Percentiles rank a stretch among this genome's conserved stretches.
Conservation (phyloP, 2,329 filamentous ascomycete genomes). For the Cladosporium sp. region DNA sequence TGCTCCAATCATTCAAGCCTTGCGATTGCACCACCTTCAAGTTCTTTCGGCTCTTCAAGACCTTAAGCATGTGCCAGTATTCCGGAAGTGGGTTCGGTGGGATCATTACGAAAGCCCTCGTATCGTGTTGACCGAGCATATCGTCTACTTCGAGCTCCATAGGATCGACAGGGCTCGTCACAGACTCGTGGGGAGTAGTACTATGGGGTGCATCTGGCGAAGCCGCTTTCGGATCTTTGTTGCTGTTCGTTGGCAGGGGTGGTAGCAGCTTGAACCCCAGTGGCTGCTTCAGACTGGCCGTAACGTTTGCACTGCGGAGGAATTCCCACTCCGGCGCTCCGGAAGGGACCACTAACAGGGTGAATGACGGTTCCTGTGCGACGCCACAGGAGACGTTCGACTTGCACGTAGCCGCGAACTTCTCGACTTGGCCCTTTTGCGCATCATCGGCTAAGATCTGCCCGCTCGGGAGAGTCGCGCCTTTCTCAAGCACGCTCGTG, state of each 20-base stretch:
- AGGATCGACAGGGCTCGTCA: too few relatives aligned
- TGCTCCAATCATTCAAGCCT: too few relatives aligned
- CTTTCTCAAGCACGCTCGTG: not conserved
- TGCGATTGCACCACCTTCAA: too few relatives aligned
- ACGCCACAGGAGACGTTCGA: slow-evolving; percentile 18
- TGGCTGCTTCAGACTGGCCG: not conserved
- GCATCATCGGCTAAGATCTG: slow-evolving; percentile 6
- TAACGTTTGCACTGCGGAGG: slow-evolving; percentile 12
- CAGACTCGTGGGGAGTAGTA: too few relatives aligned
- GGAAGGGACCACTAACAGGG: slow-evolving; percentile 23
- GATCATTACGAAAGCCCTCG: slow-evolving; percentile 25
- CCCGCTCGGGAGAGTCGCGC: slow-evolving; percentile 7
- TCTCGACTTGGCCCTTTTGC: not conserved
- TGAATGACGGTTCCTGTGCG: slow-evolving; percentile 11
- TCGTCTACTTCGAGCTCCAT: not conserved
- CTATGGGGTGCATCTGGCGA: too few relatives aligned
- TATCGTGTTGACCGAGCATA: slow-evolving; percentile 11
- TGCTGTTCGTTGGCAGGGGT: too few relatives aligned
- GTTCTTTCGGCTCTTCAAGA: slow-evolving; percentile 14
- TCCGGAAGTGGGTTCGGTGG: slow-evolving; percentile 11
- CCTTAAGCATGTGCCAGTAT: slow-evolving; percentile 14
- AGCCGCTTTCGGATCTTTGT: too few relatives aligned
- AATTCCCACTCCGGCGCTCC: slow-evolving; percentile 24
- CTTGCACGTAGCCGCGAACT: slow-evolving; percentile 11
- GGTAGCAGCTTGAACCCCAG: slow-evolving; percentile 11